A percentile compares a stretch with the other conserved stretches of the same genome.
phyloP scores from a whole-genome alignment of 495 filamentous ascomycete species.

The Endocarpon pusillum region DNA sequence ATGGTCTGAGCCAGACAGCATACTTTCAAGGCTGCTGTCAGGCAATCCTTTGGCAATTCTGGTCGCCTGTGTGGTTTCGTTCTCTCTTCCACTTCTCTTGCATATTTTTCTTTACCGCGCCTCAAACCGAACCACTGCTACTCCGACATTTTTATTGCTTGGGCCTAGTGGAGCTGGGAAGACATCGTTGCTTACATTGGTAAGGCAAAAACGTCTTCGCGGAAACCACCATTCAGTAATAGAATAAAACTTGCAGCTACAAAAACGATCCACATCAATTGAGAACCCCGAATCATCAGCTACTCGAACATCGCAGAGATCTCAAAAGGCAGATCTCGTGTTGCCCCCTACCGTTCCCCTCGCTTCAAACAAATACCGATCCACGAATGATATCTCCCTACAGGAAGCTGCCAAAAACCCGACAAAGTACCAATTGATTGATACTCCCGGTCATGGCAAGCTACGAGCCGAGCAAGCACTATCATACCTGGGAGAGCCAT shows the following conservation, averaged over 20 bases:
- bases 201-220: conserved; percentile 21
- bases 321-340: conserved; percentile 52
- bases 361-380: conserved; percentile 52
- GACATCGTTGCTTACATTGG: conserved; percentile 70
- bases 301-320: conserved; percentile 72
- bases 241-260: conserved; percentile 27
- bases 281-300: conserved; percentile 16
- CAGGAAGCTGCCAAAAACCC: conserved; percentile 51
- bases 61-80: conserved; percentile 47
- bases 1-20: conserved; percentile 20
- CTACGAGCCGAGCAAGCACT: conserved; percentile 43
- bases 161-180: conserved; percentile 80
- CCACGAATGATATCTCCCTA: conserved; percentile 47
- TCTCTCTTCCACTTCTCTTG: conserved; percentile 59
- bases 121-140: conserved; percentile 24
- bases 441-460: conserved; percentile 93
- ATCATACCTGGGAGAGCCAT: conserved; percentile 26
- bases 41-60: conserved; percentile 34
- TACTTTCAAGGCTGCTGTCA: conserved; percentile 26
- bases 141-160: conserved; percentile 63
- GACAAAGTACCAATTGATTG: conserved; percentile 59
- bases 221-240: too few species aligned
- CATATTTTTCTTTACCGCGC: conserved; percentile 57
- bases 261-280: conserved; percentile 19
- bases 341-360: conserved; percentile 46